Base-by-base conservation (phyloP, 2,329 filamentous ascomycete species). In the Colletotrichum tamarilloi region DNA sequence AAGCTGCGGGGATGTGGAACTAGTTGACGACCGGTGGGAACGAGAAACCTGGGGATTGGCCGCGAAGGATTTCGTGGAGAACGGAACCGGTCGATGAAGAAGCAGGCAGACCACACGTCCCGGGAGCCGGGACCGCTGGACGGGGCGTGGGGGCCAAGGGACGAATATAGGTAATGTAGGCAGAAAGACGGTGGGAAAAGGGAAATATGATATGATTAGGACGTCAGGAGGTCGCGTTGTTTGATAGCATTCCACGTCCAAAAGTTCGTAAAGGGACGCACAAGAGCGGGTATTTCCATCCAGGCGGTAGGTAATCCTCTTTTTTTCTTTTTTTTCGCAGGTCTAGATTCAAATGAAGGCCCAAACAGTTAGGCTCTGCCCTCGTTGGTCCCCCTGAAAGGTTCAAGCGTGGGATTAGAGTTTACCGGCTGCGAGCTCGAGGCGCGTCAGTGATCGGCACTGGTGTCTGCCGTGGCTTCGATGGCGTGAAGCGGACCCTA, bases 401-500 rank as follows among this genome's bases (percentile, higher is more conserved):
- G 53, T 56, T 72, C 69, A 73, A 69, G 55, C 69, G 58, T 63
- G 38, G 59, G 26, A 30, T 69, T 73, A 60, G 65, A 69, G 70
- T 73, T 69, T 73, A 73, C 67, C 70, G 59, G 70, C 59, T 69
- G 53, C 12, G 60, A 55, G 38, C 56, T 24, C 19, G 5, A 60
- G 67, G 59, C 59, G 65, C 69, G 66, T 72, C 38, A 60, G 53
- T 46, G 70, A 73, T 64, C 66, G 60, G 55, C 70, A 69, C 26
- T 60, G 38, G 42, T 35, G 55, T 55, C 24, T 55, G 66, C 42
- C 26, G 57, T 26, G 53, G 46, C 46, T 26, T 64, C 60, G 55
- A 70, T 62, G 70, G 66, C 60, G 70, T 69, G 52, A 55, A 63
- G 42, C 58, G 66, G 69, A 62, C 28, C 38, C 38, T 58, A 59